Evolutionary conservation across 1,284 basidiomycete species (phyloP).

Genomic region (Xerocomus nothofagi): DNA sequence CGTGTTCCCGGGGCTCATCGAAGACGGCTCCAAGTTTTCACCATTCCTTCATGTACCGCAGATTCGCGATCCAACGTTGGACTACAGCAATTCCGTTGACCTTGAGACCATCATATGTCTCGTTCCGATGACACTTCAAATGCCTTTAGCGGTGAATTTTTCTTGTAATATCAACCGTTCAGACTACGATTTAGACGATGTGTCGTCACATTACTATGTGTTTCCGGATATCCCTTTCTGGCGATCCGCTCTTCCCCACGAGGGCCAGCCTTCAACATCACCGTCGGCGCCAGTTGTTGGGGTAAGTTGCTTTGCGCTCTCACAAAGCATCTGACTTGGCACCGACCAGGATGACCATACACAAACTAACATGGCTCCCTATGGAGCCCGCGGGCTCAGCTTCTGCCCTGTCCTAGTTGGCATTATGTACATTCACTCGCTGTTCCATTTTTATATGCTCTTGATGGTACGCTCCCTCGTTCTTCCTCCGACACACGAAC

Average conservation of each 20-base stretch:
- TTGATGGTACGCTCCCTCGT: constrained; percentile 20
- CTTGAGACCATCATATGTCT: constrained; percentile 9
- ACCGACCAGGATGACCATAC: constrained; percentile 1
- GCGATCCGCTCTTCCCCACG: not conserved
- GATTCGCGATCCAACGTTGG: not conserved
- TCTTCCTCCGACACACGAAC: not conserved
- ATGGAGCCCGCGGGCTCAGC: constrained; percentile 18
- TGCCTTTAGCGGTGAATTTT: not conserved
- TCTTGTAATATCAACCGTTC: constrained; percentile 4
- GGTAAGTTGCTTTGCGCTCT: constrained; percentile 1
- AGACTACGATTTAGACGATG: not conserved
- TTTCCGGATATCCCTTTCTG: constrained; percentile 1
- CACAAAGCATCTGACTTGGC: constrained; percentile 1
- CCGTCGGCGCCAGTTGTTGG: not conserved
- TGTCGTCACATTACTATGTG: not conserved
- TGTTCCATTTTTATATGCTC: constrained; percentile 26
- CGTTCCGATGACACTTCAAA: constrained; percentile 5
- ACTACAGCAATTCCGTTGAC: constrained; percentile 1
- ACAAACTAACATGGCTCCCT: constrained; percentile 1
- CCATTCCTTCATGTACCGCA: not conserved
- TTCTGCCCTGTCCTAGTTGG: constrained; percentile 22
- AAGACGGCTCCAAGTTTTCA: not conserved
- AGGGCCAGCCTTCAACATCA: not conserved
- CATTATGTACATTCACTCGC: constrained; percentile 18
- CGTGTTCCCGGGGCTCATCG: constrained; percentile 8